A percentile compares a stretch with the other conserved stretches of the same genome.
These are phyloP conservation scores for Citrus maxima DNA, from an alignment of 345 rosid species.

Conservation along the genomic window DNA sequence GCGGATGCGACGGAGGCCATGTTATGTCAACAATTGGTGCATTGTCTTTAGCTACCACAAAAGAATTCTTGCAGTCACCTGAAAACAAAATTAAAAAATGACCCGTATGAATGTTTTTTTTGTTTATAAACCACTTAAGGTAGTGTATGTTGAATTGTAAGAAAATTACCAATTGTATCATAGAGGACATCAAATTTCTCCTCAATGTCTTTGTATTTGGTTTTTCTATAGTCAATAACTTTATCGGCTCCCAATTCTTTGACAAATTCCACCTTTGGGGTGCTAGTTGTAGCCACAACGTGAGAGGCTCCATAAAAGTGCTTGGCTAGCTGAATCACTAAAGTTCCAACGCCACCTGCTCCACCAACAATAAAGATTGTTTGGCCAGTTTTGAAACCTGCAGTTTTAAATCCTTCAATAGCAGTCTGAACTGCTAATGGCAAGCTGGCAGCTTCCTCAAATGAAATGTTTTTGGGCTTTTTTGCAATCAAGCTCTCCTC, in stretches of 20 bases:
- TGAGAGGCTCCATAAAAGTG: slow-evolving; percentile 36
- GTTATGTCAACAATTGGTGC: slow-evolving; percentile 47
- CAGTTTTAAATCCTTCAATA: slow-evolving; percentile 36
- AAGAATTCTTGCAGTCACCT: slow-evolving; percentile 44
- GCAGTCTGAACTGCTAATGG: slow-evolving; percentile 53
- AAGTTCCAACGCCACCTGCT: slow-evolving; percentile 44
- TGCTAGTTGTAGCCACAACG: slow-evolving; percentile 44
- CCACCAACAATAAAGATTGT: slow-evolving; percentile 44
- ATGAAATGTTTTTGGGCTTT: slow-evolving; percentile 38
- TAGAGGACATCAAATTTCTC: slow-evolving; percentile 42
- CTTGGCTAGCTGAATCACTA: slow-evolving; percentile 47
- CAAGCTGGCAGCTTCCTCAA: slow-evolving; percentile 52
- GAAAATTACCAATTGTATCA: slow-evolving; percentile 36
- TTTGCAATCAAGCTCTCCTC: slow-evolving; percentile 40
- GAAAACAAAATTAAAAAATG: neutral
- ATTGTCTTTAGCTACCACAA: slow-evolving; percentile 38
- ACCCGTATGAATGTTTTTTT: neutral
- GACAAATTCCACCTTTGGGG: slow-evolving; percentile 39
- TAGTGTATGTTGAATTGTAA: neutral
- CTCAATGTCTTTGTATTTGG: slow-evolving; percentile 26
- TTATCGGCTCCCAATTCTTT: slow-evolving; percentile 36
- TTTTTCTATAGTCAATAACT: slow-evolving; percentile 38
- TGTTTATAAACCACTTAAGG: neutral
- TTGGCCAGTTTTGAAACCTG: slow-evolving; percentile 30
- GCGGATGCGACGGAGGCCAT: slow-evolving; percentile 44